Evolutionary conservation across 2,329 filamentous ascomycete species (phyloP).

Genomic region (Aspergillus unguis): DNA sequence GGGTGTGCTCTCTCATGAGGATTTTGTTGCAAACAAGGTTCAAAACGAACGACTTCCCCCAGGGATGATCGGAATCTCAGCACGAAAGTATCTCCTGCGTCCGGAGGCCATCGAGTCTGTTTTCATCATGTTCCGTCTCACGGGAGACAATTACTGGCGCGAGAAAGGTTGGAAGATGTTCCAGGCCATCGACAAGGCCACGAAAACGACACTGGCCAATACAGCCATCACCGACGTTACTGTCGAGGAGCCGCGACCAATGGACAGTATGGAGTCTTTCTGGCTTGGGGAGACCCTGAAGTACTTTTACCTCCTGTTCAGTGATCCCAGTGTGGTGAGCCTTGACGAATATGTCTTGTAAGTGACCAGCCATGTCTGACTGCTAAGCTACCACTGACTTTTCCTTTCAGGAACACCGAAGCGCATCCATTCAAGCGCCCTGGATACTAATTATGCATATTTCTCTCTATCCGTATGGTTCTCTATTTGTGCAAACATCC

Average conservation of each 20-base stretch:
- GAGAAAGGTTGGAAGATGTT: slow-evolving; percentile 76
- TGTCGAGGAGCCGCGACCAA: slow-evolving; percentile 39
- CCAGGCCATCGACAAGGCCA: slow-evolving; percentile 58
- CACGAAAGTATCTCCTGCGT: slow-evolving; percentile 41
- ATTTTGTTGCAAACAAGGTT: slow-evolving; percentile 39
- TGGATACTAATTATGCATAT: slow-evolving; percentile 8
- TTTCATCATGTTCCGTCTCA: slow-evolving; percentile 73
- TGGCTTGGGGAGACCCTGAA: slow-evolving; percentile 58
- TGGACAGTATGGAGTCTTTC: slow-evolving; percentile 71
- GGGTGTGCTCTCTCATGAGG: slow-evolving; percentile 34
- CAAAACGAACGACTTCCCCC: slow-evolving; percentile 43
- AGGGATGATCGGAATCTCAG: slow-evolving; percentile 40
- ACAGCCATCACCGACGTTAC: slow-evolving; percentile 66
- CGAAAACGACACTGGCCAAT: slow-evolving; percentile 60
- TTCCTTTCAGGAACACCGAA: slow-evolving; percentile 20
- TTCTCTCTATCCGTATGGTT: not conserved
- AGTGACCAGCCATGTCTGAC: slow-evolving; percentile 21
- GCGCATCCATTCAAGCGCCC: slow-evolving; percentile 28
- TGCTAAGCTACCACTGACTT: not conserved
- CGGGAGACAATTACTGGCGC: slow-evolving; percentile 62
- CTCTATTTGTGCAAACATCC: too few relatives aligned
- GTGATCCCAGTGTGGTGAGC: slow-evolving; percentile 42
- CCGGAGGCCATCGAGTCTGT: slow-evolving; percentile 80
- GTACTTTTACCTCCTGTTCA: slow-evolving; percentile 49
- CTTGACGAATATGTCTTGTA: slow-evolving; percentile 48